These are phyloP conservation scores for Pelargonium citronellum DNA, from an alignment of 441 rosid genomes.

Conservation along the genomic window DNA sequence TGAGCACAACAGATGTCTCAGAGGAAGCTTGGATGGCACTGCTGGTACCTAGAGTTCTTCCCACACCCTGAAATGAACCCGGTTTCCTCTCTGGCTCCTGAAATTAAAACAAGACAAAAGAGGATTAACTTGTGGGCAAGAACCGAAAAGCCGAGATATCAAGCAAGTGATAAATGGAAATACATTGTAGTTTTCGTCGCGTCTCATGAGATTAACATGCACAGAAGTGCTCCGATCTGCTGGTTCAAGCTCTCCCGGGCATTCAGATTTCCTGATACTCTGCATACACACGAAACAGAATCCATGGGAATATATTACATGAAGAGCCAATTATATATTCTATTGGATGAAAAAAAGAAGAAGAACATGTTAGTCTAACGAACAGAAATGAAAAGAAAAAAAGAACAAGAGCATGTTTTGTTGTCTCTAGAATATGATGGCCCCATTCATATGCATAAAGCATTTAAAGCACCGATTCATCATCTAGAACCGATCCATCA, in stretches of 20 bases:
- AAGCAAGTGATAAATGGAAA: constrained; percentile 24
- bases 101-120: neutral
- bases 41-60: constrained; percentile 48
- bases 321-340: neutral
- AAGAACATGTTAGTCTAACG: neutral
- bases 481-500: neutral
- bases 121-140: neutral
- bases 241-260: constrained; percentile 94
- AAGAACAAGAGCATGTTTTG: neutral
- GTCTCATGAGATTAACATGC: constrained; percentile 76
- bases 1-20: constrained; percentile 22
- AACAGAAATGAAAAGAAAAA: neutral
- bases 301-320: neutral
- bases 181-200: constrained; percentile 70
- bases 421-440: neutral
- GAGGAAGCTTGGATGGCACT: constrained; percentile 23
- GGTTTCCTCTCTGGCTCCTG: constrained; percentile 48
- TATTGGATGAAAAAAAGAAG: neutral
- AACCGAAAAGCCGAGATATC: neutral
- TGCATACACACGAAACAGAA: constrained; percentile 20
- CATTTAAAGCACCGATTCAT: neutral
- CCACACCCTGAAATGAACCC: constrained; percentile 40
- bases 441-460: neutral
- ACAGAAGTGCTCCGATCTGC: constrained; percentile 67
- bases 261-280: constrained; percentile 92